Percentiles rank a stretch among this genome's conserved stretches.
These are phyloP conservation scores for Cryptococcus sp. DNA, from an alignment of 1,284 basidiomycete species.

Conservation along the genomic window DNA sequence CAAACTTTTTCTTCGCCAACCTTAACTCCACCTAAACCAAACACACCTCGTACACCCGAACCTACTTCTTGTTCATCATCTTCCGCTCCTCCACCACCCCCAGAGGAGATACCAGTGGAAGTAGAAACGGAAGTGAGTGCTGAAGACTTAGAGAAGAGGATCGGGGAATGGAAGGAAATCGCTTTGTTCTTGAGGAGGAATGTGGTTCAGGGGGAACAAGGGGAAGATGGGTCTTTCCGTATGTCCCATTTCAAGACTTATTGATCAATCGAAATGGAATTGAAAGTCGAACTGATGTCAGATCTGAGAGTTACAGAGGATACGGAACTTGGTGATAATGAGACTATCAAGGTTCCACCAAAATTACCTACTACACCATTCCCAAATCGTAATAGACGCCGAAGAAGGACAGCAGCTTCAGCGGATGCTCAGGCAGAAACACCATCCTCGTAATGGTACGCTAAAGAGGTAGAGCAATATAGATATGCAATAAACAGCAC, in stretches of 20 bases:
- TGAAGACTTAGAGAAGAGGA: slow-evolving; percentile 37
- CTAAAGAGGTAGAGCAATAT: too few relatives aligned
- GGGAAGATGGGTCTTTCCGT: slow-evolving; percentile 34
- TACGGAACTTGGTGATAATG: slow-evolving; percentile 46
- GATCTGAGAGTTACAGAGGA: slow-evolving; percentile 43
- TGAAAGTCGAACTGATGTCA: slow-evolving; percentile 9
- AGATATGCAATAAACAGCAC: too few relatives aligned
- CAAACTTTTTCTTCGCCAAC: slow-evolving; percentile 40
- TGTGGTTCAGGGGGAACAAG: slow-evolving; percentile 43
- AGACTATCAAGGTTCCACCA: slow-evolving; percentile 28
- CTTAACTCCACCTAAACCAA: slow-evolving; percentile 23
- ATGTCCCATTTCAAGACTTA: slow-evolving; percentile 15
- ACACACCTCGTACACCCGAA: slow-evolving; percentile 4
- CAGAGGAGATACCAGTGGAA: slow-evolving; percentile 6
- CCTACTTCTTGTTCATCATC: background rate
- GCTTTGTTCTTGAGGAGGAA: slow-evolving; percentile 42
- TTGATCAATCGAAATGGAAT: background rate
- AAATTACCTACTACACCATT: slow-evolving; percentile 41
- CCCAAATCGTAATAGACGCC: slow-evolving; percentile 29
- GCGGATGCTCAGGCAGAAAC: too few relatives aligned
- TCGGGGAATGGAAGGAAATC: slow-evolving; percentile 45
- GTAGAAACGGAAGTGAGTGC: slow-evolving; percentile 7
- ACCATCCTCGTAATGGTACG: too few relatives aligned
- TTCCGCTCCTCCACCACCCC: slow-evolving; percentile 1
- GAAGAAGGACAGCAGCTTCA: background rate